Base-by-base conservation (phyloP, 1,284 basidiomycete genomes). In the Phenoliferia sp. region DNA sequence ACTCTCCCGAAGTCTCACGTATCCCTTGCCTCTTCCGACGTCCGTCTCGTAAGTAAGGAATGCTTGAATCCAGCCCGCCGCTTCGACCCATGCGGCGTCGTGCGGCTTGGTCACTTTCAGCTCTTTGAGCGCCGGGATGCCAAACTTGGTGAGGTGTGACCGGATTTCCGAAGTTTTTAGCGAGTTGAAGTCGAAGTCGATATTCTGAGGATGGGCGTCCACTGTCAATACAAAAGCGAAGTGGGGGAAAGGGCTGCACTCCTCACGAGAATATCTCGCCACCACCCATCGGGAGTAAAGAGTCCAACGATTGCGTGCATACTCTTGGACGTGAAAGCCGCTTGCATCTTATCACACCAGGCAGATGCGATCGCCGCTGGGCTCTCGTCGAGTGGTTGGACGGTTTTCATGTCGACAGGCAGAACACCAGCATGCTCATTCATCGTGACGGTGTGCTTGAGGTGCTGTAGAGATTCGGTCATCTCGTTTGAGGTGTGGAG, bases 291-390 rank as follows among this genome's bases (percentile, higher is more conserved):
- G 26, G 69, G 63, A 12, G 58, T 35, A 59, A 75, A 75, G 62
- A 68, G 68, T 15, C 64, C 44, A 52, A 67, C 65, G 61, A 76
- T 74, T 3, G 59, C 67, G 22, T 69, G 65, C 15, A 80, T 77
- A 66, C 86, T 76, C 66, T 76, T 75, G 0, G 78, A 70, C 52
- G 77, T 75, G 35, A 81, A 74, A 9, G 79, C 74, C 26, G 77
- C 65, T 12, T 80, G 72, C 71, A 87, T 84, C 3, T 78, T 67
- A 17, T 71, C 60, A 63, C 86, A 80, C 85, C 86, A 87, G 22
- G 77, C 75, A 32, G 76, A 72, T 0, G 81, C 83, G 34, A 84
- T 67, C 3, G 68, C 67, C 34, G 69, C 71, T 4, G 72, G 69
- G 26, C 67, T 64, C 34, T 62, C 62, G 35, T 63, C 48, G 0